Percentiles rank a stretch among this genome's conserved stretches.
These are phyloP conservation scores for Chytriomyces confervae DNA, from an alignment of 192 early-diverging fungal genomes.

Conservation along the genomic window DNA sequence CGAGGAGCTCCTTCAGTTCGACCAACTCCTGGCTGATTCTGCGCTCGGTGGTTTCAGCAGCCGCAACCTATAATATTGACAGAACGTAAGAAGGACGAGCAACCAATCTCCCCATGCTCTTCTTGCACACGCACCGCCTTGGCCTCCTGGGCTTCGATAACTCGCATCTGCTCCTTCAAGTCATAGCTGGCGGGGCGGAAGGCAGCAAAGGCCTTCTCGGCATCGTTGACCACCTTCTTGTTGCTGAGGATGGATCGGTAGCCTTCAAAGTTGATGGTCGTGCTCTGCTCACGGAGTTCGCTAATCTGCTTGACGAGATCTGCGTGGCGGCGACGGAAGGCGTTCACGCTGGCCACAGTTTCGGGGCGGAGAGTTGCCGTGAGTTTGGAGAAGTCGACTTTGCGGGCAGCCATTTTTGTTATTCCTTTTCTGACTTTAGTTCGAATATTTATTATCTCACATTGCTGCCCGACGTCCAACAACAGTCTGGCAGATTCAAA, in stretches of 20 bases:
- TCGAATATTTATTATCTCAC: too few species aligned
- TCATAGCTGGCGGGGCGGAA: slow-evolving; percentile 86
- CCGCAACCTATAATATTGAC: slow-evolving; percentile 62
- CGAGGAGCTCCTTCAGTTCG: slow-evolving; percentile 87
- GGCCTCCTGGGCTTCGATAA: slow-evolving; percentile 52
- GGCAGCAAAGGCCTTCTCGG: slow-evolving; percentile 80
- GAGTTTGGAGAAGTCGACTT: slow-evolving; percentile 90
- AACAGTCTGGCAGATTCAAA: too few species aligned
- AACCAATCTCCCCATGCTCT: too few species aligned
- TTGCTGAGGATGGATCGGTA: slow-evolving; percentile 92
- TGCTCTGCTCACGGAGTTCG: slow-evolving; percentile 83
- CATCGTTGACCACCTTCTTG: slow-evolving; percentile 84
- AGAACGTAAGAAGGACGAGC: too few species aligned
- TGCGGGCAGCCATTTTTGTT: slow-evolving; percentile 45
- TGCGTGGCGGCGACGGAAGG: slow-evolving; percentile 95
- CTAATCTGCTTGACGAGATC: slow-evolving; percentile 83
- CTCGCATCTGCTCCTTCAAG: slow-evolving; percentile 81
- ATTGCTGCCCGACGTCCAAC: too few species aligned
- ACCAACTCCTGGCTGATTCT: slow-evolving; percentile 85
- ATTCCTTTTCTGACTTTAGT: too few species aligned
- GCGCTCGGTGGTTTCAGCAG: slow-evolving; percentile 82
- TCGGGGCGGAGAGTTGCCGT: slow-evolving; percentile 84
- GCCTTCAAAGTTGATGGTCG: slow-evolving; percentile 84
- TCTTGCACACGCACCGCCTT: slow-evolving; percentile 56
- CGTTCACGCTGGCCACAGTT: slow-evolving; percentile 79